Evolutionary conservation across 2,329 filamentous ascomycete species (phyloP).

Genomic region (Fusarium tuaranense): DNA sequence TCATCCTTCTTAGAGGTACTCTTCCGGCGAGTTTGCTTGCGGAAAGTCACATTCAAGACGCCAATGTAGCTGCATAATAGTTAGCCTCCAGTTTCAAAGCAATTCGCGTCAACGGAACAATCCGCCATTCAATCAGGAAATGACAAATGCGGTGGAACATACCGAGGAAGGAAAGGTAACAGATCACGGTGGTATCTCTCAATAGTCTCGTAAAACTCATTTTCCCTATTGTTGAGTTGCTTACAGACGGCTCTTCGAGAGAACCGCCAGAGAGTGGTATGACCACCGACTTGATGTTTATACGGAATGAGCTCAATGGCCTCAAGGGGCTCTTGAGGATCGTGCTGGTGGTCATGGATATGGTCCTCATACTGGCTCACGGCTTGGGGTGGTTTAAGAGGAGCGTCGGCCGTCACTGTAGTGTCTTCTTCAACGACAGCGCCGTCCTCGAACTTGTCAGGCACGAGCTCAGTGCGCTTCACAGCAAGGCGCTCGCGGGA

Average conservation of each 20-base stretch:
- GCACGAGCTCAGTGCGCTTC: conserved; percentile 47
- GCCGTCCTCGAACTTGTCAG: conserved; percentile 53
- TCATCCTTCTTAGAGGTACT: conserved; percentile 66
- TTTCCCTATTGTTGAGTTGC: conserved; percentile 96
- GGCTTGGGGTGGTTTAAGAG: conserved; percentile 50
- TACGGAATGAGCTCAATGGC: conserved; percentile 98
- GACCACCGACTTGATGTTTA: conserved; percentile 95
- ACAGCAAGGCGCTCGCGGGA: conserved; percentile 47
- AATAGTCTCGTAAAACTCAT: conserved; percentile 98
- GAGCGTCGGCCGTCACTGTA: conserved; percentile 50
- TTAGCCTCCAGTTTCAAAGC: conserved; percentile 17
- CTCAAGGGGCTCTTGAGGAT: conserved; percentile 74
- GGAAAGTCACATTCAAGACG: conserved; percentile 95
- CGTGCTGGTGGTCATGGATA: conserved; percentile 64
- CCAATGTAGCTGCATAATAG: conserved; percentile 83
- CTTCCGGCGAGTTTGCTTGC: conserved; percentile 79
- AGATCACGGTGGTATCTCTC: conserved; percentile 92
- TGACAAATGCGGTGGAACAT: conserved; percentile 44
- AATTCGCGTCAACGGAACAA: conserved; percentile 18
- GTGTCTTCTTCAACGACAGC: conserved; percentile 56
- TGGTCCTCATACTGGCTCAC: conserved; percentile 60
- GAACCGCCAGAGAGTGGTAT: conserved; percentile 96
- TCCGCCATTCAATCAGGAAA: background rate
- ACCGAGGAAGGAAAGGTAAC: conserved; percentile 90
- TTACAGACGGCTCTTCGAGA: conserved; percentile 97